Base-by-base conservation (phyloP, 23 red algal species). In the Gracilaria gracilis region DNA sequence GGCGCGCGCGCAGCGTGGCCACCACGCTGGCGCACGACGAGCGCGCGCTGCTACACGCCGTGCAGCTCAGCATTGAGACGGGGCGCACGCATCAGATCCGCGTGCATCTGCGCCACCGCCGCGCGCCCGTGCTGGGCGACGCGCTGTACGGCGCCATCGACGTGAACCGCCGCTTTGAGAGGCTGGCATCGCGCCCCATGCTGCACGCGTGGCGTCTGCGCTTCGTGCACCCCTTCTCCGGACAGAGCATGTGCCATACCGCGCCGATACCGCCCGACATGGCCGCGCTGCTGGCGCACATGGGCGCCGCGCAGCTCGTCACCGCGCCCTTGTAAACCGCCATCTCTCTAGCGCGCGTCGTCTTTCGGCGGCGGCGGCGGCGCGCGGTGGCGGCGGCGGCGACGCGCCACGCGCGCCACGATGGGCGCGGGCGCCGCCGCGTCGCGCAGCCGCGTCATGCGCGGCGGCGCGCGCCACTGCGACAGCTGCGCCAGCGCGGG, bases 11-110 rank as follows among this genome's bases (percentile, higher is more conserved):
- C 23, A 95, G 64, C 16, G 67, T 55, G 0, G 57, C 90, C 0
- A 51, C 74, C 9, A 70, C 65, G 28, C n/a, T 93, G 33, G 93
- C 81, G 31, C 59, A 57, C 23, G 82, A 81, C 78, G 88, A 59
- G 38, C 42, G 46, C 23, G 51, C 51, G 35, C 34, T 82, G 23
- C 57, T 95, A 0, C 85, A 88, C 75, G 54, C 82, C 15, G 90
- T 78, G 39, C 79, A 55, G 47, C 91, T 98, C 55, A 23, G 37
- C 46, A 79, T 98, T n/a, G 91, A 92, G 86, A 95, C 96, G 36
- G 97, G 91, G 27, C 81, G 97, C 24, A 96, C 91, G 27, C 97
- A 98, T 73, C 95, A 98, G 74, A 98, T 98, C 35, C 84, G 95
- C 48, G 95, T 98, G 48, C 95, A 98, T 57, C 42, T 91, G 21